These are phyloP conservation scores for Boletus bicolor DNA, from an alignment of 768 basidiomycete species.

Conservation along the genomic window DNA sequence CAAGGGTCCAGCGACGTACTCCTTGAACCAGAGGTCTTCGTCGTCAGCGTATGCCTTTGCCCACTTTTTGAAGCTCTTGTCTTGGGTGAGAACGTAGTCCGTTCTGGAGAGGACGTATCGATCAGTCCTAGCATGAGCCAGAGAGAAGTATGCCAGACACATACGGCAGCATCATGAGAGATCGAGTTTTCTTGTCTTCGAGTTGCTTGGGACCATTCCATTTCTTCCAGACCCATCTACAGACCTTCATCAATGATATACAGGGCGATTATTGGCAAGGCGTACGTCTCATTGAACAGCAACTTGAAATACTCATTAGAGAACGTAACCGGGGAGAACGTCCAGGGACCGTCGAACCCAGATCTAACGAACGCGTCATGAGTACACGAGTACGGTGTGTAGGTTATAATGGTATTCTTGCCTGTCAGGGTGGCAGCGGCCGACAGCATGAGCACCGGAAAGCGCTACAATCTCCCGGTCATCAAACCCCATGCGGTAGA, in stretches of 20 bases:
- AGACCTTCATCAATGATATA: neutral
- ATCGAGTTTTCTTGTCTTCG: conserved; percentile 84
- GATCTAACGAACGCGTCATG: conserved; percentile 40
- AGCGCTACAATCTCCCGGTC: conserved; percentile 98
- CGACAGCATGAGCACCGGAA: conserved; percentile 91
- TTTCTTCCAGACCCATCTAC: conserved; percentile 88
- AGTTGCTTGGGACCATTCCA: conserved; percentile 94
- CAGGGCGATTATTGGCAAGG: neutral
- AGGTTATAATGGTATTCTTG: conserved; percentile 24
- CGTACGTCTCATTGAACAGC: conserved; percentile 79
- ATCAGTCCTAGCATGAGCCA: neutral
- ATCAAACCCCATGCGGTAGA: conserved; percentile 85
- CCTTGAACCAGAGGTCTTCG: conserved; percentile 87
- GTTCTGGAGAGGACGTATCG: conserved; percentile 42
- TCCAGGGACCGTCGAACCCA: conserved; percentile 91
- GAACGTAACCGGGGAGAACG: conserved; percentile 86
- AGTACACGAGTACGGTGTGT: neutral
- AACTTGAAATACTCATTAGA: conserved; percentile 87
- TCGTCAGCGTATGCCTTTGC: conserved; percentile 85
- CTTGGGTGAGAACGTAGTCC: conserved; percentile 84
- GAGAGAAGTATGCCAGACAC: conserved; percentile 27
- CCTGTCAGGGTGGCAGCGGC: conserved; percentile 88
- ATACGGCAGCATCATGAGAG: conserved; percentile 95
- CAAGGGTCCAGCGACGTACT: conserved; percentile 51
- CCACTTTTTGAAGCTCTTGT: conserved; percentile 90